phyloP scores from a whole-genome alignment of 208 protist species.

The Leishmania tropica region DNA sequence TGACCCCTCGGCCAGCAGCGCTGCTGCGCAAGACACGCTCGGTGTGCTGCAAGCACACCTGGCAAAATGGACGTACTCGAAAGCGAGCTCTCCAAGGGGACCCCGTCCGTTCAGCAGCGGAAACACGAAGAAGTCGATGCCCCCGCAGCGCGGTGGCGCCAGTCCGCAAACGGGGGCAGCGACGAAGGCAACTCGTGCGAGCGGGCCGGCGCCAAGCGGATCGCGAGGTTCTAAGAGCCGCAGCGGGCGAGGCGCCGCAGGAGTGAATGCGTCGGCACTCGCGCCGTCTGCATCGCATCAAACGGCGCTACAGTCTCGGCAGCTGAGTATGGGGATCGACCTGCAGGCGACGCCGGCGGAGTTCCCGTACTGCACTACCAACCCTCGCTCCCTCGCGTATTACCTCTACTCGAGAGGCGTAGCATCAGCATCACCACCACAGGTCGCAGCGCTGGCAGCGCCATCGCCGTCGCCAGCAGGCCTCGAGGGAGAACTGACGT shows the following conservation, averaged over 20 bases:
- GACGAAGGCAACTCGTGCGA: slow-evolving; percentile 1
- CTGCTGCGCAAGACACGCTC: slow-evolving; percentile 16
- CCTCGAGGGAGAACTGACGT: slow-evolving; percentile 18
- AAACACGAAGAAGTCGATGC: neutral
- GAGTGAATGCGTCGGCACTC: neutral
- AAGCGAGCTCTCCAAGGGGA: slow-evolving; percentile 5
- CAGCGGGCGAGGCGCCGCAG: slow-evolving; percentile 2
- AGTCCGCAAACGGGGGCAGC: neutral
- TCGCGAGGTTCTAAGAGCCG: slow-evolving; percentile 11
- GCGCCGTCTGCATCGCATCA: neutral
- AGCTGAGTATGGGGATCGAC: neutral
- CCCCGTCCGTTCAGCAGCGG: slow-evolving; percentile 5
- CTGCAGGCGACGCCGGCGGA: slow-evolving; percentile 3
- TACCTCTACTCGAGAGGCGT: slow-evolving; percentile 14
- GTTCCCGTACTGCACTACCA: slow-evolving; percentile 10
- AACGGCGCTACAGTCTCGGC: neutral
- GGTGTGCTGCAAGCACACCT: slow-evolving; percentile 16
- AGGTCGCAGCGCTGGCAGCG: neutral
- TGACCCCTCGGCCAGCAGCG: slow-evolving; percentile 12
- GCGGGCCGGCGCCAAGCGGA: neutral
- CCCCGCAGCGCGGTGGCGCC: slow-evolving; percentile 4
- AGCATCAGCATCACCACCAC: neutral
- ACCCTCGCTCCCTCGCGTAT: slow-evolving; percentile 1
- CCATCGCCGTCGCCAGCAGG: neutral
- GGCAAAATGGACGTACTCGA: neutral